These are phyloP conservation scores for Psidium friedrichsthalianum DNA, from an alignment of 345 rosid genomes.

Conservation along the genomic window DNA sequence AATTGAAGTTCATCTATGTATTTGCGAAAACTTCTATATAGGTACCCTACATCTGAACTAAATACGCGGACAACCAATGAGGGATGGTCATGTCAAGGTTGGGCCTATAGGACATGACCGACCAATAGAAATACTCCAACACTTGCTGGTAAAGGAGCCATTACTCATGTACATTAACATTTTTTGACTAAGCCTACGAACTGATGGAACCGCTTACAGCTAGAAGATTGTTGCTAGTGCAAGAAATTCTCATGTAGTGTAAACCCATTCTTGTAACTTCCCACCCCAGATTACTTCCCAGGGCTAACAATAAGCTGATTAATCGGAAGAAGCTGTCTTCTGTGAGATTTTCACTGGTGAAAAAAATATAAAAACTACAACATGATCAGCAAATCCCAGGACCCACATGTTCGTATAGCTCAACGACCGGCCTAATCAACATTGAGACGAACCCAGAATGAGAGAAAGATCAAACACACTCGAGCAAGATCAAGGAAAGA, in stretches of 20 bases:
- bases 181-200: not conserved
- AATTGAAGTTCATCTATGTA: no score
- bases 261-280: not conserved
- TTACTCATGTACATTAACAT: not conserved
- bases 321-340: not conserved
- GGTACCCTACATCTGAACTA: no score
- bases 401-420: no score
- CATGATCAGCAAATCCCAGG: not conserved
- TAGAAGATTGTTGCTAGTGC: not conserved
- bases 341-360: not conserved
- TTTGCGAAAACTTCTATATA: no score
- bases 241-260: not conserved
- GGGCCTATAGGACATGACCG: no score
- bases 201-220: not conserved
- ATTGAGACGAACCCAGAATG: no score
- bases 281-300: not conserved
- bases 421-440: no score
- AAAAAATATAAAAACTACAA: not conserved
- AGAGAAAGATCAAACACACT: no score
- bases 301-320: not conserved
- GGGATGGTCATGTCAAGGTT: no score
- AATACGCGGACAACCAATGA: no score
- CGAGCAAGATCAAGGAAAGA: no score
- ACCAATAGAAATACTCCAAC: no score
- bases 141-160: not conserved